Percentiles rank a stretch among this genome's conserved stretches.
Conservation (phyloP, 148 eudicot genomes). For the Pharnaceum exiguum region DNA sequence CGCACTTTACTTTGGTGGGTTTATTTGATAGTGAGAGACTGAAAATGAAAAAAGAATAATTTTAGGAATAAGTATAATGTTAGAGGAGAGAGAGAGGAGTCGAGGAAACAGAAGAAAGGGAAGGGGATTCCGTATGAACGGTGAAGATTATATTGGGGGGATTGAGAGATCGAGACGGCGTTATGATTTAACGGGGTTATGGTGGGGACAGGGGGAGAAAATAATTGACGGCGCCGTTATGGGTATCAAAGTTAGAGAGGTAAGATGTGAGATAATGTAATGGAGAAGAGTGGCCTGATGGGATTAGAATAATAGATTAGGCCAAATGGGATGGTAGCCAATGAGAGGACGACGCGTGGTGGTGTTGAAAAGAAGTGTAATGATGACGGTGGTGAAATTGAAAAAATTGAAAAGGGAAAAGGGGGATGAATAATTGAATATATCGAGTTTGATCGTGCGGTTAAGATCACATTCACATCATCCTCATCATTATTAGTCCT, state of each 20-base stretch:
- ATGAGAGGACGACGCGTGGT: conserved; percentile 7
- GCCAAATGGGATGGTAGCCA: not conserved
- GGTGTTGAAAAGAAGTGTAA: not conserved
- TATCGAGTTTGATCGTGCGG: no score
- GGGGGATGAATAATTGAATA: no score
- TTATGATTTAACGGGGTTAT: conserved; percentile 25
- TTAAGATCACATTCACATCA: no score
- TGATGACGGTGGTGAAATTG: conserved; percentile 5
- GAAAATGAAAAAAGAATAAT: no score
- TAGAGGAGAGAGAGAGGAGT: conserved; percentile 19
- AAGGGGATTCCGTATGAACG: conserved; percentile 37
- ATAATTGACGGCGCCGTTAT: conserved; percentile 52
- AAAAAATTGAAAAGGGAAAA: not conserved
- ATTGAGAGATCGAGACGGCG: conserved; percentile 40
- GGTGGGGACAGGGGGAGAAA: not conserved
- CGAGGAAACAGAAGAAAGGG: conserved; percentile 1
- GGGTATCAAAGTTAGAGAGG: conserved; percentile 1
- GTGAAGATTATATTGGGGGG: conserved; percentile 27
- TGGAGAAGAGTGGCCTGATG: not conserved
- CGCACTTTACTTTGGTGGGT: no score
- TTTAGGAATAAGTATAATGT: no score
- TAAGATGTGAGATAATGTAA: no score
- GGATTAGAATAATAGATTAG: not conserved
- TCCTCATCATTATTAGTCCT: no score
- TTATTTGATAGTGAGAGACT: no score